Base-by-base conservation (phyloP, 176 grass and related monocot genomes). In the Eleusine indica region DNA sequence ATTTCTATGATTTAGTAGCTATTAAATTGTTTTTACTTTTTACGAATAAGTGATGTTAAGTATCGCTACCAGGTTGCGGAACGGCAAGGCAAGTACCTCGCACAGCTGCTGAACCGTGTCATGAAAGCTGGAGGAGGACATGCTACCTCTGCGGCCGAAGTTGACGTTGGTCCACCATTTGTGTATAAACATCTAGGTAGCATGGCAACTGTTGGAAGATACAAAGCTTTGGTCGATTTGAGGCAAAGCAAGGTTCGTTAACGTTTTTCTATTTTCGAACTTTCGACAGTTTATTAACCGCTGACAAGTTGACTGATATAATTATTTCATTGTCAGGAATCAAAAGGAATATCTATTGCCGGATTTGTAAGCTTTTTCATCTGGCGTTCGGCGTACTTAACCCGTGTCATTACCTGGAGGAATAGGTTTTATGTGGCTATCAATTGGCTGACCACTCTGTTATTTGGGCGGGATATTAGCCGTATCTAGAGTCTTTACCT, bases 221-320 rank as follows among this genome's bases (percentile, higher is more conserved):
- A 98, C 80, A 95, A 98, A 95, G 96, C 96, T 87, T 83, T 98
- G 73, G 93, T 95, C 0, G 93, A 98, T 82, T 83, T 98, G 61
- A 89, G 96, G 49, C 86, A 98, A 76, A 95, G 87, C 91, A 98
- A 98, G 89, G 96, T 95, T 58, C 11, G 66, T 48, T 61, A 64
- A 16, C 63, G n/a, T 80, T 22, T 71, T 28, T 46, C 28, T 69
- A 22, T 64, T 86, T 71, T 3, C 57, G 35, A 63, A 49, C 17
- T 69, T 61, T 61, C 7, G 4, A 35, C 48, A 68, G 60, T 35
- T 22, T 18, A 62, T 22, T 79, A 62, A 57, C 32, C 30, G 41
- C 11, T 28, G 13, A n/a, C 11, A 2, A 69, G 7, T 77, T 47
- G 68, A 66, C 53, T 37, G 22, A 68, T 41, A 49, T 13, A 84